Percentiles rank a stretch among this genome's conserved stretches.
phyloP scores from a whole-genome alignment of 2,329 filamentous ascomycete species.

The Fusarium zealandicum region DNA sequence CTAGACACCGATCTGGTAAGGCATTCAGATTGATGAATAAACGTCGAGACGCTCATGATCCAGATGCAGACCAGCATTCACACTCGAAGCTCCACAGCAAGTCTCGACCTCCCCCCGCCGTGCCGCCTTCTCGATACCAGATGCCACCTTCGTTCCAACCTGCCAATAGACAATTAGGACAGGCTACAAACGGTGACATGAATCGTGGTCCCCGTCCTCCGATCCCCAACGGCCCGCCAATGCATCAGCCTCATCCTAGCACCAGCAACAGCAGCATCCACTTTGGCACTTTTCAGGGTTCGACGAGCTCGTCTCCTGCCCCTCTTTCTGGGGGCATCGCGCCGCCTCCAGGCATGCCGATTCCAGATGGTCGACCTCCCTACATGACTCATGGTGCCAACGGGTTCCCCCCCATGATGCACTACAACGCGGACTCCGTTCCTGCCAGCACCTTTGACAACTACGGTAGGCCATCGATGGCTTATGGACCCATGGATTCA shows the following conservation, averaged over 20 bases:
- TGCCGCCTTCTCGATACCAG: conserved; percentile 50
- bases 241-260: conserved; percentile 62
- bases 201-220: conserved; percentile 44
- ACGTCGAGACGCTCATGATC: conserved; percentile 10
- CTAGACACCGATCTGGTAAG: conserved; percentile 31
- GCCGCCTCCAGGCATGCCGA: conserved; percentile 56
- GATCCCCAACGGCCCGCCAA: conserved; percentile 45
- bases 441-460: conserved; percentile 47
- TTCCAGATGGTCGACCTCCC: conserved; percentile 45
- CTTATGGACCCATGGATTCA: conserved; percentile 47
- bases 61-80: conserved; percentile 23
- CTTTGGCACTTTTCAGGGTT: conserved; percentile 62
- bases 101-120: conserved; percentile 42
- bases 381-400: conserved; percentile 46
- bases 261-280: conserved; percentile 63
- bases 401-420: conserved; percentile 50
- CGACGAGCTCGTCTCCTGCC: conserved; percentile 65
- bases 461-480: conserved; percentile 49
- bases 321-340: conserved; percentile 57
- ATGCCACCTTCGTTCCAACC: conserved; percentile 55
- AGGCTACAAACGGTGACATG: conserved; percentile 46
- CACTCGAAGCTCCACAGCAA: conserved; percentile 28
- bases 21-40: not conserved
- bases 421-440: conserved; percentile 47
- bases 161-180: conserved; percentile 42